phyloP scores from a whole-genome alignment of 2,329 filamentous ascomycete genomes.

The Rhynchosporium graminicola region DNA sequence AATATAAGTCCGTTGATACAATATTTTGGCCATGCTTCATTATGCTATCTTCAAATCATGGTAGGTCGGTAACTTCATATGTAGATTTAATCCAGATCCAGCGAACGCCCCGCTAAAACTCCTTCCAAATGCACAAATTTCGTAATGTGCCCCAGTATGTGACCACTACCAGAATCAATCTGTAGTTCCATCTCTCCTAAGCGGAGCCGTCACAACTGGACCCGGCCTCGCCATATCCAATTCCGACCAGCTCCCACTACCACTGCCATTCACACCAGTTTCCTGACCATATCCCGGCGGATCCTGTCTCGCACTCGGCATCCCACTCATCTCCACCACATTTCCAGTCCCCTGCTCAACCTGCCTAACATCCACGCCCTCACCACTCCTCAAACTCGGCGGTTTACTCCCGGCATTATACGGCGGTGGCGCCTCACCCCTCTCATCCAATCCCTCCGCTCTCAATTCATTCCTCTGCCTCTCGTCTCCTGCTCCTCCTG shows the following conservation, averaged over 20 bases:
- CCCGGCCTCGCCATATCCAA: conserved; percentile 16
- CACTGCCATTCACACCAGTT: not conserved
- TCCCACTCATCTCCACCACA: conserved; percentile 24
- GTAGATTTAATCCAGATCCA: not conserved
- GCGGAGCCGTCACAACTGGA: conserved; percentile 10
- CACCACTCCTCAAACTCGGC: conserved; percentile 33
- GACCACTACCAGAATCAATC: not conserved
- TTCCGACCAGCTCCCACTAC: not conserved
- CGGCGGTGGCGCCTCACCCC: conserved; percentile 65
- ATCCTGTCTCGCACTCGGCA: conserved; percentile 18
- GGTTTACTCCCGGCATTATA: conserved; percentile 46
- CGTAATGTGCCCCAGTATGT: not conserved
- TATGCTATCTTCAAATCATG: not conserved
- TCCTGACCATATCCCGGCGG: conserved; percentile 36
- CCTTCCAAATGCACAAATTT: too few relatives aligned
- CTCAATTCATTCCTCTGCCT: not conserved
- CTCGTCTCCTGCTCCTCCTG: not conserved
- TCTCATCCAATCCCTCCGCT: conserved; percentile 61
- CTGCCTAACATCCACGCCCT: conserved; percentile 9
- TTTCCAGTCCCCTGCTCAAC: conserved; percentile 8
- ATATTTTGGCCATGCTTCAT: not conserved
- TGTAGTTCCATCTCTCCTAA: conserved; percentile 13
- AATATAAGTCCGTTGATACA: too few relatives aligned
- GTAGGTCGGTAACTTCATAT: not conserved
- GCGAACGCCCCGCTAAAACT: conserved; percentile 2